Percentiles rank a stretch among this genome's conserved stretches.
Conservation (phyloP, 2,329 filamentous ascomycete species). For the Didymellaceae sp. region DNA sequence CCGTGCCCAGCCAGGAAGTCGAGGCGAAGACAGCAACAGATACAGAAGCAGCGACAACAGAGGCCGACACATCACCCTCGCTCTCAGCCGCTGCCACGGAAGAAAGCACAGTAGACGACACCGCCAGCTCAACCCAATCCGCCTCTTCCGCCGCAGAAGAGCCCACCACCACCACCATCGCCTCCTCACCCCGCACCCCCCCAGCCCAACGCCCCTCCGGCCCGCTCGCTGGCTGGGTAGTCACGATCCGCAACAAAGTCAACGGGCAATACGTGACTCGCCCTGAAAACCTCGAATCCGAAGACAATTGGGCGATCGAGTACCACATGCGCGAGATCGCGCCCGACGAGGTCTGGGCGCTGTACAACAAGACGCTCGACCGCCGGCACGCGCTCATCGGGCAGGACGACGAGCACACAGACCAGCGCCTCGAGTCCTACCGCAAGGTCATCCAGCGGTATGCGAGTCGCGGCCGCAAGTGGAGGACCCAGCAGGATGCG, state of each 20-base stretch:
- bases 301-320: constrained; percentile 73
- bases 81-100: neutral
- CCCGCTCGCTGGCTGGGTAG: constrained; percentile 69
- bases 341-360: constrained; percentile 17
- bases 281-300: constrained; percentile 57
- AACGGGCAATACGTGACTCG: constrained; percentile 69
- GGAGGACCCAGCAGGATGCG: constrained; percentile 62
- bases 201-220: constrained; percentile 12
- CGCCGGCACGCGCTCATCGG: constrained; percentile 58
- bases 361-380: constrained; percentile 54
- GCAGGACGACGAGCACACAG: constrained; percentile 52
- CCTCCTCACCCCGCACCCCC: neutral
- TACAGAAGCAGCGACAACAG: too few relatives aligned
- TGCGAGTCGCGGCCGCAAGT: constrained; percentile 63
- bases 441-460: constrained; percentile 52
- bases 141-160: neutral
- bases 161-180: neutral
- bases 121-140: too few relatives aligned
- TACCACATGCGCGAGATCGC: constrained; percentile 72
- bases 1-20: neutral
- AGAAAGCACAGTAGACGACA: too few relatives aligned
- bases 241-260: constrained; percentile 75
- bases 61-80: neutral
- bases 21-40: too few relatives aligned
- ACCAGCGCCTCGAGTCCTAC: constrained; percentile 52